Evolutionary conservation across 2,329 filamentous ascomycete genomes (phyloP).

Genomic region (Hysterium pulicare): DNA sequence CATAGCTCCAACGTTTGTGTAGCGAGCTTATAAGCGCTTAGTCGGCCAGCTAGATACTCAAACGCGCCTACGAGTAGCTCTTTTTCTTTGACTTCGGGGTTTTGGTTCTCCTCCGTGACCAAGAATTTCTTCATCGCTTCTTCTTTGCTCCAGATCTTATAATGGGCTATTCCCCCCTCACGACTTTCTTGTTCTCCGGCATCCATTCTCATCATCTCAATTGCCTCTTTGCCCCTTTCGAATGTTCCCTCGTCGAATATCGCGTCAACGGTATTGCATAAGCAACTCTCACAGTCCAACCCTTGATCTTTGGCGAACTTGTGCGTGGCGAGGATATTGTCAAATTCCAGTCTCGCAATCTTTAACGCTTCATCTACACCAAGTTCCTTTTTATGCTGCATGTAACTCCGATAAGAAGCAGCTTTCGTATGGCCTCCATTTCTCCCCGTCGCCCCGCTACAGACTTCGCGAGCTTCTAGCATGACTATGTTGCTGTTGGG

Average conservation of each 20-base stretch:
- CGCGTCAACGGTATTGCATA: slow-evolving; percentile 56
- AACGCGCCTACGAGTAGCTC: slow-evolving; percentile 28
- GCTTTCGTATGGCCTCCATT: slow-evolving; percentile 51
- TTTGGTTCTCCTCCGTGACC: slow-evolving; percentile 16
- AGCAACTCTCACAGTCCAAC: slow-evolving; percentile 45
- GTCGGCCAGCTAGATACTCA: slow-evolving; percentile 28
- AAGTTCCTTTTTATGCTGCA: slow-evolving; percentile 43
- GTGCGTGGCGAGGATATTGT: slow-evolving; percentile 54
- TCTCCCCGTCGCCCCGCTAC: slow-evolving; percentile 41
- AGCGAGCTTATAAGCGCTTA: slow-evolving; percentile 31
- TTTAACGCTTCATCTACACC: slow-evolving; percentile 49
- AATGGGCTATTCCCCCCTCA: slow-evolving; percentile 25
- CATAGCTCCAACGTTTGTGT: slow-evolving; percentile 24
- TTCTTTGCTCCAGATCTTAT: slow-evolving; percentile 17
- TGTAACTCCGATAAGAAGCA: slow-evolving; percentile 51
- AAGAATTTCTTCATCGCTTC: slow-evolving; percentile 17
- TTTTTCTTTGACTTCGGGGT: slow-evolving; percentile 9
- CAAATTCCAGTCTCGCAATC: slow-evolving; percentile 40
- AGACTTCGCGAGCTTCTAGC: slow-evolving; percentile 39
- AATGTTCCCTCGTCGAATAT: slow-evolving; percentile 48
- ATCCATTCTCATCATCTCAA: slow-evolving; percentile 20
- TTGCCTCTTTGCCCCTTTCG: slow-evolving; percentile 22
- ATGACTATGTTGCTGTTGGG: slow-evolving; percentile 28
- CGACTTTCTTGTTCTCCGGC: slow-evolving; percentile 20
- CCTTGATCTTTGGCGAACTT: slow-evolving; percentile 48